Evolutionary conservation across 805 yeast species (phyloP).

Genomic region (Yarrowia sp.): DNA sequence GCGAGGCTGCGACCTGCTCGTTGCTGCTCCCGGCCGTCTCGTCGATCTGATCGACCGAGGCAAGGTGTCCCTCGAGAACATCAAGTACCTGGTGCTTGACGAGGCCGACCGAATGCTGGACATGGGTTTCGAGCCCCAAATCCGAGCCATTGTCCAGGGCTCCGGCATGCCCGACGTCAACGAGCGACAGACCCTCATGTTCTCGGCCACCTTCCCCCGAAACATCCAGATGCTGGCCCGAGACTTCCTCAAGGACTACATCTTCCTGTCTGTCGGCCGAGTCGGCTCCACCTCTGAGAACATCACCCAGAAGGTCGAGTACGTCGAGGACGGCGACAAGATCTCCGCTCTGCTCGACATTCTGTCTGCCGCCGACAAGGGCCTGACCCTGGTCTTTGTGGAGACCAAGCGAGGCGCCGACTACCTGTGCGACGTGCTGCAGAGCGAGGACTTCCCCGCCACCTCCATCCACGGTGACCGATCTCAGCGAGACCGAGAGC

Average conservation of each 20-base stretch:
- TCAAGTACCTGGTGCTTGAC: constrained; percentile 92
- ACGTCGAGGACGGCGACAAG: constrained; percentile 94
- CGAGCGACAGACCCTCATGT: constrained; percentile 96
- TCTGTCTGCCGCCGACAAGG: constrained; percentile 78
- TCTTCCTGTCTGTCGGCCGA: constrained; percentile 96
- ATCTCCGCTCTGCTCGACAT: constrained; percentile 88
- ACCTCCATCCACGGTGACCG: constrained; percentile 99
- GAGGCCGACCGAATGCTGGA: constrained; percentile 99
- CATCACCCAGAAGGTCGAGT: constrained; percentile 90
- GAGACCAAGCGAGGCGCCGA: constrained; percentile 99
- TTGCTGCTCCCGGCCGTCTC: constrained; percentile 99
- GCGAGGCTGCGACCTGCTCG: constrained; percentile 93
- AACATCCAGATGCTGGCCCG: constrained; percentile 97
- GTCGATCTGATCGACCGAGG: constrained; percentile 96
- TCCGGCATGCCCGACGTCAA: constrained; percentile 96
- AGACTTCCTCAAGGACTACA: constrained; percentile 94
- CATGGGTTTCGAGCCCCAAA: constrained; percentile 99
- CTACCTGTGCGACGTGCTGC: constrained; percentile 87
- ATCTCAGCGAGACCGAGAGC: constrained; percentile 96
- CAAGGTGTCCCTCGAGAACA: constrained; percentile 83
- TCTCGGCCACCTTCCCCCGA: constrained; percentile 98
- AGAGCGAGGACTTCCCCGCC: constrained; percentile 90
- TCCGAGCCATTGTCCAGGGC: constrained; percentile 95
- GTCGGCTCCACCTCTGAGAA: constrained; percentile 99
- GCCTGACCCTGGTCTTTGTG: constrained; percentile 92